These are phyloP conservation scores for Mycena vitilis DNA, from an alignment of 768 basidiomycete genomes.

Conservation along the genomic window DNA sequence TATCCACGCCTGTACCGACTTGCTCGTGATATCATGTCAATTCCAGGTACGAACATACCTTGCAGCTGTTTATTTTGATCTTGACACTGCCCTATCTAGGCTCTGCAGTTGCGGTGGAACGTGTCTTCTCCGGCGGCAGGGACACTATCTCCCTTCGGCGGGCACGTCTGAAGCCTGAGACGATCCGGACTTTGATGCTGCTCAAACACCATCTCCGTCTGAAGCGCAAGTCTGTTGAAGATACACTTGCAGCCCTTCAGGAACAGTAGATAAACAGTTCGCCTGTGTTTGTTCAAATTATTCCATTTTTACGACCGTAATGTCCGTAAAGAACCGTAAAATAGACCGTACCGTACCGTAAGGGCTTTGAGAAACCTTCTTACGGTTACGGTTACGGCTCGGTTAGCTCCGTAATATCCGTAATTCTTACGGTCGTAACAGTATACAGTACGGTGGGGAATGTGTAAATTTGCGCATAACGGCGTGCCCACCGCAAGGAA, in stretches of 20 bases:
- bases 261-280: too few species aligned
- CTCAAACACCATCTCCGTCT: conserved; percentile 1
- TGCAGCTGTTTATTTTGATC: background rate
- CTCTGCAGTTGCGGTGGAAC: background rate
- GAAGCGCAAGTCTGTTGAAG: background rate
- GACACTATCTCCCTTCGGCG: background rate
- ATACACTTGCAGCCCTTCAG: too few species aligned
- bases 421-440: too few species aligned
- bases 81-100: background rate
- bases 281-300: too few species aligned
- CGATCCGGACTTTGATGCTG: conserved; percentile 6
- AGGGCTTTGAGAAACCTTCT: too few species aligned
- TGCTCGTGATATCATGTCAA: conserved; percentile 5
- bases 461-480: conserved; percentile 7
- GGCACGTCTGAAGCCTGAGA: background rate
- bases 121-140: background rate
- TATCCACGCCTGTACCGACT: background rate
- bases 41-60: background rate
- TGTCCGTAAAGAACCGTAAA: background rate
- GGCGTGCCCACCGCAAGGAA: conserved; percentile 10
- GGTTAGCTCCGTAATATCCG: too few species aligned
- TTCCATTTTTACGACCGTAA: background rate
- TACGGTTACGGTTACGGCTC: too few species aligned
- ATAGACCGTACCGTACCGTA: too few species aligned
- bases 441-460: too few species aligned